Conservation (phyloP, 2,329 filamentous ascomycete species). For the Acrocalymma vagum region DNA sequence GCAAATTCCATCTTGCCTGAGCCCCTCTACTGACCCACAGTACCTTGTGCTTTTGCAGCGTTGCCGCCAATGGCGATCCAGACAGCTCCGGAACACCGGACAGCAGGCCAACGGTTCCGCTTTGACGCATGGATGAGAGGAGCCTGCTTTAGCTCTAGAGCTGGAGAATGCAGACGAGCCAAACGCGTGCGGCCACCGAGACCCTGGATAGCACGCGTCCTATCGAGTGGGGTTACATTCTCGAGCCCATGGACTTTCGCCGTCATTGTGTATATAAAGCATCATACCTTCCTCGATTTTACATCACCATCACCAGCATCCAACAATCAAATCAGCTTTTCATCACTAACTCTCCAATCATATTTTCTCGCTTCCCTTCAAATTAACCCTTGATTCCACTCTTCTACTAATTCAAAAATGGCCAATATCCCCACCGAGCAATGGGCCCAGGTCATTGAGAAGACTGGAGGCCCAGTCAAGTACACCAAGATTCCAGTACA, state of each 20-base stretch:
- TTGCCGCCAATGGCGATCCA: conserved; percentile 19
- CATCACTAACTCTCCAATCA: conserved; percentile 4
- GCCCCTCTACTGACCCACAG: conserved; percentile 35
- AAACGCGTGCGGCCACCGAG: conserved; percentile 15
- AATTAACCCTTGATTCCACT: conserved; percentile 2
- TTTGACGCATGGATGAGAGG: conserved; percentile 36
- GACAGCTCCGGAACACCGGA: conserved; percentile 32
- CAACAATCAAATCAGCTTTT: conserved; percentile 14
- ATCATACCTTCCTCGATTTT: conserved; percentile 9
- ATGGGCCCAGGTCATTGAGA: conserved; percentile 90
- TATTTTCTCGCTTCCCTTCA: conserved; percentile 7
- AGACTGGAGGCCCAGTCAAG: conserved; percentile 73
- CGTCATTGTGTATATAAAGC: conserved; percentile 27
- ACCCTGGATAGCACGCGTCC: conserved; percentile 14
- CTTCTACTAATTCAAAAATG: conserved; percentile 46
- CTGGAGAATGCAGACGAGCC: conserved; percentile 15
- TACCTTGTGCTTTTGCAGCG: conserved; percentile 14
- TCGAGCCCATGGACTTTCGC: conserved; percentile 10
- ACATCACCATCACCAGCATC: conserved; percentile 15
- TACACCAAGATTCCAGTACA: conserved; percentile 86
- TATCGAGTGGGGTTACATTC: conserved; percentile 19
- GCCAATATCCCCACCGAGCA: conserved; percentile 78
- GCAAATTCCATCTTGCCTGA: conserved; percentile 14
- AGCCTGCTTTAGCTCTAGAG: conserved; percentile 19
- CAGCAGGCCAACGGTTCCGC: conserved; percentile 19